A percentile compares a stretch with the other conserved stretches of the same genome.
phyloP scores from a whole-genome alignment of 2,329 filamentous ascomycete species.

The Diaporthe aspalathi region DNA sequence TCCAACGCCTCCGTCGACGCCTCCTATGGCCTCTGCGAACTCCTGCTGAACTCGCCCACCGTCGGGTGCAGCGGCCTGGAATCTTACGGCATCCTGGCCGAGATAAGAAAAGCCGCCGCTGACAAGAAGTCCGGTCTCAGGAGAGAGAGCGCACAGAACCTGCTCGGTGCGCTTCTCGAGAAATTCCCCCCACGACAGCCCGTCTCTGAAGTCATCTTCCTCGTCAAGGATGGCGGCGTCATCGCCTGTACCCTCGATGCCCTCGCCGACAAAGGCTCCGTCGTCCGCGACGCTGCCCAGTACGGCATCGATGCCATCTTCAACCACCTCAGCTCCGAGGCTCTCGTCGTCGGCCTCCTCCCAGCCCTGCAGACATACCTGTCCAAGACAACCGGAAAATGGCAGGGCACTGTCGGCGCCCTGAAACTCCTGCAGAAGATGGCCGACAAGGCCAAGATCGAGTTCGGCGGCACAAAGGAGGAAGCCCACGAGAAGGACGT shows the following conservation, averaged over 20 bases:
- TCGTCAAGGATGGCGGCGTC: conserved; percentile 83
- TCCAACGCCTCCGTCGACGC: conserved; percentile 77
- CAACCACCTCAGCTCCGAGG: conserved; percentile 80
- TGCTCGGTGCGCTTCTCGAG: conserved; percentile 93
- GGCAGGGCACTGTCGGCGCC: conserved; percentile 94
- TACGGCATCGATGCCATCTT: conserved; percentile 95
- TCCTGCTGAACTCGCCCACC: conserved; percentile 60
- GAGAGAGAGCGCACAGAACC: conserved; percentile 93
- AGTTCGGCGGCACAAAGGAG: conserved; percentile 81
- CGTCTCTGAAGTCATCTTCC: conserved; percentile 82
- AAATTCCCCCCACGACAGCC: conserved; percentile 82
- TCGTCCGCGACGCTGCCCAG: conserved; percentile 91
- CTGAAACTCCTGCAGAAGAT: conserved; percentile 88
- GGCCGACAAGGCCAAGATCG: conserved; percentile 93
- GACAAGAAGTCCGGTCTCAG: conserved; percentile 93
- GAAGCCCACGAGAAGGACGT: conserved; percentile 90
- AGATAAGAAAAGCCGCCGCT: conserved; percentile 77
- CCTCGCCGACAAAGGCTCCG: conserved; percentile 87
- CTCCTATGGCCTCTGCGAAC: conserved; percentile 70
- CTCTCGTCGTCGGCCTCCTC: conserved; percentile 83
- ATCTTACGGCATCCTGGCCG: conserved; percentile 65
- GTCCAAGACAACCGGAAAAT: conserved; percentile 87
- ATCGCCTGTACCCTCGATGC: conserved; percentile 82
- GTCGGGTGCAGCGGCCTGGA: conserved; percentile 65
- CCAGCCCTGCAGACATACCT: conserved; percentile 82